A percentile compares a stretch with the other conserved stretches of the same genome.
Evolutionary conservation across 495 filamentous ascomycete species (phyloP).

Genomic region (Hyaloscypha hepaticicola): DNA sequence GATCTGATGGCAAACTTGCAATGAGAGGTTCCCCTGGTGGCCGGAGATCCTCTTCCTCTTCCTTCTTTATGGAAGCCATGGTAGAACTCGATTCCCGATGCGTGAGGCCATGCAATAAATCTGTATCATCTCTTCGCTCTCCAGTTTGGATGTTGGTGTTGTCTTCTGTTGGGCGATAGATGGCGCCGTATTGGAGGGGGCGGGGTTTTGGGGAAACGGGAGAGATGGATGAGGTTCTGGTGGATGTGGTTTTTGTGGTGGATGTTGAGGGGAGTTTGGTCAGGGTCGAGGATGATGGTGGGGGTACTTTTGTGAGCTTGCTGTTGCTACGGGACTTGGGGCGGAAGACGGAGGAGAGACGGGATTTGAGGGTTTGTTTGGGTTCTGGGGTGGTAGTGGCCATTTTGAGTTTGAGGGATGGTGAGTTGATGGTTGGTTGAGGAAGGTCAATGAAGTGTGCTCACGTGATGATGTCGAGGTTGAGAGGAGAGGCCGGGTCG

Average conservation of each 20-base stretch:
- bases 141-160: slow-evolving; percentile 47
- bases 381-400: not conserved
- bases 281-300: not conserved
- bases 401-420: not conserved
- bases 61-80: slow-evolving; percentile 19
- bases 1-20: slow-evolving; percentile 40
- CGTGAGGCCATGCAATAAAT: slow-evolving; percentile 47
- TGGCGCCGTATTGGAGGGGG: slow-evolving; percentile 8
- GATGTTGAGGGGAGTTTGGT: not conserved
- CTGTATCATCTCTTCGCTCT: slow-evolving; percentile 48
- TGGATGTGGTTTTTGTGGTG: not conserved
- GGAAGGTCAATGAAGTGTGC: not conserved
- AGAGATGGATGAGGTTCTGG: not conserved
- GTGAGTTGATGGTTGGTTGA: too few relatives aligned
- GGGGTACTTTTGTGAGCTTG: not conserved
- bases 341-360: not conserved
- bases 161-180: slow-evolving; percentile 3
- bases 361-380: not conserved
- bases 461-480: not conserved
- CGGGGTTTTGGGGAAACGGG: not conserved
- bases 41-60: slow-evolving; percentile 30
- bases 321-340: not conserved
- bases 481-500: not conserved
- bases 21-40: slow-evolving; percentile 46
- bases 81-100: slow-evolving; percentile 40